A percentile compares a stretch with the other conserved stretches of the same genome.
phyloP scores from a whole-genome alignment of 495 filamentous ascomycete genomes.

The Astrothelium subdiscretum region DNA sequence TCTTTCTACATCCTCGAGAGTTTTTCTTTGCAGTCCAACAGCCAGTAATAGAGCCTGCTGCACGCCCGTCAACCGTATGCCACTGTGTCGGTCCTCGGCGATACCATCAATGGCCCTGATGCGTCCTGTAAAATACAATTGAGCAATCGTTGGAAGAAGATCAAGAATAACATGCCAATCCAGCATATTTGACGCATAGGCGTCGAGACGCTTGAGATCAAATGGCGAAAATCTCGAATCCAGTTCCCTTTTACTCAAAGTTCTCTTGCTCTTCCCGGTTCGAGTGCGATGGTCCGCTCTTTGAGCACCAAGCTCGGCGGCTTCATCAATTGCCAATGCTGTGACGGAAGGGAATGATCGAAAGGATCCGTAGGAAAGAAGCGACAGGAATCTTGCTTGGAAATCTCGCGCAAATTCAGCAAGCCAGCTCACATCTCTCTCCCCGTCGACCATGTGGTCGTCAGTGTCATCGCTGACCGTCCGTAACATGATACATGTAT shows the following conservation, averaged over 20 bases:
- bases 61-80: constrained; percentile 58
- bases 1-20: constrained; percentile 65
- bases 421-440: constrained; percentile 64
- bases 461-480: constrained; percentile 39
- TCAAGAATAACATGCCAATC: constrained; percentile 98
- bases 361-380: constrained; percentile 80
- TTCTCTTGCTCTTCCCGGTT: constrained; percentile 29
- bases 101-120: constrained; percentile 37
- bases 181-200: constrained; percentile 90
- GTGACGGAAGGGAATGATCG: constrained; percentile 68
- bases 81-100: background rate
- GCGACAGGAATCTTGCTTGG: constrained; percentile 74
- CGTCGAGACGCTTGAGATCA: constrained; percentile 87
- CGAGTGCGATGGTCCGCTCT: constrained; percentile 30
- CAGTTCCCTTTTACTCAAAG: constrained; percentile 58
- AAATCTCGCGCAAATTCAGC: constrained; percentile 87
- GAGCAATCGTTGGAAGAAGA: constrained; percentile 69
- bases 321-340: constrained; percentile 81
- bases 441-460: constrained; percentile 21
- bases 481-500: constrained; percentile 94
- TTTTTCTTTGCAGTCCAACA: constrained; percentile 81
- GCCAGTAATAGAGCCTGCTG: constrained; percentile 79
- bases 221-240: constrained; percentile 73
- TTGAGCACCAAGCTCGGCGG: constrained; percentile 62
- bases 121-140: constrained; percentile 70